These are phyloP conservation scores for Tremellales sp. DNA, from an alignment of 1,284 basidiomycete species.

Conservation along the genomic window DNA sequence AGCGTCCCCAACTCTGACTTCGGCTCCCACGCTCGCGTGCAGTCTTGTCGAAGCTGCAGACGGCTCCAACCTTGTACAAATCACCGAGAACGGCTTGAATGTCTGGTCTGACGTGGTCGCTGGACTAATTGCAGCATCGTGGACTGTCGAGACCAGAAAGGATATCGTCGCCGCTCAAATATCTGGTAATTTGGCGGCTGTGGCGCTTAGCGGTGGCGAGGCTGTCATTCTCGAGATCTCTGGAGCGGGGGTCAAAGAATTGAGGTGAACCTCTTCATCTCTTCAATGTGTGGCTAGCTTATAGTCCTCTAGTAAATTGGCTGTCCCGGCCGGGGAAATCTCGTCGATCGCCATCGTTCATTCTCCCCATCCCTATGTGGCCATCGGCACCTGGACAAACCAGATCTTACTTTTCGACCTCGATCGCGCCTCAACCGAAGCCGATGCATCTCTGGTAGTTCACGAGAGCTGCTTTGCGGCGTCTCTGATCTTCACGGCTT, in stretches of 20 bases:
- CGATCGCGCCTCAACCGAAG: slow-evolving; percentile 48
- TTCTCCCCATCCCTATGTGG: slow-evolving; percentile 32
- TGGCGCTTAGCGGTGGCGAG: slow-evolving; percentile 61
- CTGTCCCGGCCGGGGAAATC: slow-evolving; percentile 33
- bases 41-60: slow-evolving; percentile 51
- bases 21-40: slow-evolving; percentile 62
- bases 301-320: background rate
- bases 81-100: slow-evolving; percentile 58
- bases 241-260: too few species aligned
- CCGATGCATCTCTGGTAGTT: slow-evolving; percentile 10
- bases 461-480: slow-evolving; percentile 20
- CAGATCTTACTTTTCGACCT: slow-evolving; percentile 60
- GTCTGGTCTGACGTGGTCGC: slow-evolving; percentile 48
- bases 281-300: background rate
- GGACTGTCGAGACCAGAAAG: slow-evolving; percentile 45
- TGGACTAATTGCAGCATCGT: slow-evolving; percentile 6
- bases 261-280: background rate
- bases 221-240: slow-evolving; percentile 54
- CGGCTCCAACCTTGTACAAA: slow-evolving; percentile 61
- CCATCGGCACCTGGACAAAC: slow-evolving; percentile 75
- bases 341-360: slow-evolving; percentile 26
- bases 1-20: slow-evolving; percentile 44
- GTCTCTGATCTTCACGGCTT: slow-evolving; percentile 38
- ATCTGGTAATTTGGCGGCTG: slow-evolving; percentile 60
- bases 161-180: slow-evolving; percentile 66